phyloP scores from a whole-genome alignment of 2,329 filamentous ascomycete genomes.

The Trichoderma endophyticum region DNA sequence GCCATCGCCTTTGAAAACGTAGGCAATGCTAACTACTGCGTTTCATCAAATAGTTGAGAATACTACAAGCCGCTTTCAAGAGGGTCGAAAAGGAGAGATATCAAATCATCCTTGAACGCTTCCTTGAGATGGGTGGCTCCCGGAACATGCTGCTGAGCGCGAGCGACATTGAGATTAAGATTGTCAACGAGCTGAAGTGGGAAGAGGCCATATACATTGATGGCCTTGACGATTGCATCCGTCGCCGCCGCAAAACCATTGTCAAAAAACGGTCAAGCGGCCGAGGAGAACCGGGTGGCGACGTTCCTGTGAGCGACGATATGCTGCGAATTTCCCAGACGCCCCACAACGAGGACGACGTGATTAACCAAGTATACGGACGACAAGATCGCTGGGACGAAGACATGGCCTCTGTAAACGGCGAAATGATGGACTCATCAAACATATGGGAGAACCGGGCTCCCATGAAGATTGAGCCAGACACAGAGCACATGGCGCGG shows the following conservation, averaged over 20 bases:
- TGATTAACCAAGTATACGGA: conserved; percentile 34
- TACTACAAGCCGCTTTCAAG: conserved; percentile 40
- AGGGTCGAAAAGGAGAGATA: conserved; percentile 44
- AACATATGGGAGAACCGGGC: conserved; percentile 29
- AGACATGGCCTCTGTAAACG: conserved; percentile 23
- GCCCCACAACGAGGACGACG: conserved; percentile 32
- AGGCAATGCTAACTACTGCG: neutral
- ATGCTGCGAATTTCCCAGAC: conserved; percentile 38
- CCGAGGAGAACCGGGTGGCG: conserved; percentile 23
- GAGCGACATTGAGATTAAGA: conserved; percentile 48
- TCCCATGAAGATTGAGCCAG: conserved; percentile 30
- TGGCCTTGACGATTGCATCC: conserved; percentile 35
- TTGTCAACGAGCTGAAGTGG: conserved; percentile 43
- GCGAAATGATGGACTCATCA: conserved; percentile 30
- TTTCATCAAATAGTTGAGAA: conserved; percentile 34
- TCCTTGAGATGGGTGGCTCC: conserved; percentile 50
- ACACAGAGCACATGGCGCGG: conserved; percentile 22
- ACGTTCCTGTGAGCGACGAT: conserved; percentile 40
- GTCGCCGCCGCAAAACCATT: conserved; percentile 42
- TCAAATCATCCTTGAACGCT: conserved; percentile 40
- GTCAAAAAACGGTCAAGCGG: conserved; percentile 27
- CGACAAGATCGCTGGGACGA: conserved; percentile 29
- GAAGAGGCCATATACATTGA: conserved; percentile 41
- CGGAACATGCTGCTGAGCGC: conserved; percentile 48
- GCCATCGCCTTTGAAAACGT: neutral